Percentiles rank a stretch among this genome's conserved stretches.
These are phyloP conservation scores for Aureobasidium sp. DNA, from an alignment of 2,329 filamentous ascomycete species.

Conservation along the genomic window DNA sequence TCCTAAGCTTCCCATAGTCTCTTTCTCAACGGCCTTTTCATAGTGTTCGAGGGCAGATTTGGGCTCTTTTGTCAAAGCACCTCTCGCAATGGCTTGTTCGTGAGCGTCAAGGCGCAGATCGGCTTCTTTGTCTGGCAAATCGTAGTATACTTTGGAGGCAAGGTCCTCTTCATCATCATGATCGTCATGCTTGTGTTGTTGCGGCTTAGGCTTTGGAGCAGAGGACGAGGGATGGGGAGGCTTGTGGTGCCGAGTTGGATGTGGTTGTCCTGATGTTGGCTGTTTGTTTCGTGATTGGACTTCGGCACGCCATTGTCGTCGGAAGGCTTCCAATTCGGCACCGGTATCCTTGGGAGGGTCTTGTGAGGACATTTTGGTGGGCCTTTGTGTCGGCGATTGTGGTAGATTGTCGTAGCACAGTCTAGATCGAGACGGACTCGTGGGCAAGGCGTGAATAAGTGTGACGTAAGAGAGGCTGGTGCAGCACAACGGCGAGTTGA, in stretches of 20 bases:
- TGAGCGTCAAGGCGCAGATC: constrained; percentile 33
- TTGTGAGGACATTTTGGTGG: neutral
- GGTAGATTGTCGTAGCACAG: neutral
- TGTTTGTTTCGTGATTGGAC: constrained; percentile 49
- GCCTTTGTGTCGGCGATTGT: neutral
- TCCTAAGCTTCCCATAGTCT: constrained; percentile 74
- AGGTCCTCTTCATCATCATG: constrained; percentile 29
- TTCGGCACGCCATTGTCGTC: constrained; percentile 79
- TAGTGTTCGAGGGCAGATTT: constrained; percentile 84
- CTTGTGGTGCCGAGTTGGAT: neutral
- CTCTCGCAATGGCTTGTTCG: constrained; percentile 34
- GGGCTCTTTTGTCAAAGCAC: constrained; percentile 43
- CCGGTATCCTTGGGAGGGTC: constrained; percentile 28
- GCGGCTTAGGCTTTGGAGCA: constrained; percentile 1
- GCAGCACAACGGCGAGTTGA: neutral
- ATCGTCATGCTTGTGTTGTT: constrained; percentile 4
- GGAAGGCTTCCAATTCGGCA: constrained; percentile 76
- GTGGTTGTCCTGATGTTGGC: neutral
- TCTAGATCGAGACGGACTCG: neutral
- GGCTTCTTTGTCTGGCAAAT: constrained; percentile 41
- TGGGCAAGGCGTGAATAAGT: neutral
- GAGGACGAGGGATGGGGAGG: neutral
- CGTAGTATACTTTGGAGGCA: constrained; percentile 36
- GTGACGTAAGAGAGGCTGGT: constrained; percentile 5
- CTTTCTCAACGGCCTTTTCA: constrained; percentile 83